Base-by-base conservation (phyloP, 192 early-diverging fungal species). In the Polychytrium aggregatum region DNA sequence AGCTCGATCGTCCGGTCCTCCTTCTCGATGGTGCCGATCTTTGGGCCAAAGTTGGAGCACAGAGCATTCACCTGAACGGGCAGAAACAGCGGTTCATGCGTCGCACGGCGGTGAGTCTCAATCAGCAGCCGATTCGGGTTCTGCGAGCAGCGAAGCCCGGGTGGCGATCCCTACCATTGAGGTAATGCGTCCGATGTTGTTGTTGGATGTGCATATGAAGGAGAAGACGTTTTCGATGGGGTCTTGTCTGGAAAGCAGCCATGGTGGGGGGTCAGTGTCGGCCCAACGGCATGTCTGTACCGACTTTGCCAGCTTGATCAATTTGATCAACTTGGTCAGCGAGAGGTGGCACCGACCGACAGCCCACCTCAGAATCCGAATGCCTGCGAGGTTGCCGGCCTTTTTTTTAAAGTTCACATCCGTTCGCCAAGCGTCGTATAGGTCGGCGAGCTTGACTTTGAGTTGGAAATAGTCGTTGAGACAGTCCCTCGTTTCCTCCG, bases 201-300 rank as follows among this genome's bases (percentile, higher is more conserved):
- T 98, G 65, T 93, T 93, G 26, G 77, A 74, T 2, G 85, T 85
- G 59, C 92, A 95, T 10, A 98, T 94, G 50, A 98, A 98, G 18
- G 78, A 76, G 38, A 98, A 64, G 38, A 91, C 46, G 50, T 80
- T 90, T 63, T 98, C 95, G 17, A 79, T 68, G 9, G 90, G 87
- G 22, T 88, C 84, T 50, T 96, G 92, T 42, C 67, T 57, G 34
- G 13, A 25, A 46, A 41, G 33, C 18, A 53, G 13, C 2, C 13
- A 56, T n/a, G 2, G 50, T 18, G 26, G 11, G 53, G 10, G 21
- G 18, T 14, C 13, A 25, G 8, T 52, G 30, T 48, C 16, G 9
- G 36, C 11, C 10, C 10, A 44, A 44, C 10, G 20, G 14, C 27
- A 31, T 44, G 20, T 9, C 10, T 20, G 20, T 20, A 44, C 10